Evolutionary conservation across 768 basidiomycete species (phyloP).

Genomic region (Rhodosporidiobolus sp.): DNA sequence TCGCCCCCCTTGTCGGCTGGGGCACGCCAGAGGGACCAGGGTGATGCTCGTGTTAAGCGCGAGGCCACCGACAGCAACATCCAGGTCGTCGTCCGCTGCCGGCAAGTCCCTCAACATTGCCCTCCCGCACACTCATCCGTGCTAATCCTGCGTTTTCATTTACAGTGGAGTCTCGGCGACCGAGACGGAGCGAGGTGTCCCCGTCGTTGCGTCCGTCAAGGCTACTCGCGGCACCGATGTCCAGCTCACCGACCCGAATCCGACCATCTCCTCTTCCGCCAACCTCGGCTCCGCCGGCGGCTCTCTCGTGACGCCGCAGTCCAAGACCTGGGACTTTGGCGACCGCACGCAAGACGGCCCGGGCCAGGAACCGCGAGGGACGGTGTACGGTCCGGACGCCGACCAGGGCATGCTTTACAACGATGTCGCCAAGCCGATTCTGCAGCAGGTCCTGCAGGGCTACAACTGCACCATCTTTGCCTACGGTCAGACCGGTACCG

Average conservation of each 20-base stretch:
- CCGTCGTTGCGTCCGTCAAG: conserved; percentile 25
- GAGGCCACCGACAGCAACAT: conserved; percentile 59
- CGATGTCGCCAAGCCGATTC: conserved; percentile 86
- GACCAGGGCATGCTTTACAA: conserved; percentile 92
- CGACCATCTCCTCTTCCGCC: conserved; percentile 55
- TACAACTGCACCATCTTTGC: conserved; percentile 93
- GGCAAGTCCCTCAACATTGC: conserved; percentile 49
- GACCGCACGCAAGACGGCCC: conserved; percentile 52
- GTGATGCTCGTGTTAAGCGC: neutral
- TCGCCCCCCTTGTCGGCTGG: neutral
- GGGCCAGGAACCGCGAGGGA: conserved; percentile 17
- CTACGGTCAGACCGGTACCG: conserved; percentile 97
- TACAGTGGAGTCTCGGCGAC: conserved; percentile 27
- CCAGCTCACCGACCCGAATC: conserved; percentile 50
- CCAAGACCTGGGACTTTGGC: conserved; percentile 72
- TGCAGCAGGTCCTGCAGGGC: conserved; percentile 87
- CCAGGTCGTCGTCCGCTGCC: conserved; percentile 85
- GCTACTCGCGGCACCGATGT: conserved; percentile 38
- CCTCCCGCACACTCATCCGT: neutral
- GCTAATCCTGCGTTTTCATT: neutral
- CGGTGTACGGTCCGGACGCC: conserved; percentile 94
- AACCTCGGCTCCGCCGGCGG: neutral
- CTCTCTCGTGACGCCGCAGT: neutral
- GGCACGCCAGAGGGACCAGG: too few species aligned
- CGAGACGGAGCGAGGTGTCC: conserved; percentile 6